Percentiles rank a stretch among this genome's conserved stretches.
Conservation (phyloP, 2,329 filamentous ascomycete species). For the Scedosporium apiospermum region DNA sequence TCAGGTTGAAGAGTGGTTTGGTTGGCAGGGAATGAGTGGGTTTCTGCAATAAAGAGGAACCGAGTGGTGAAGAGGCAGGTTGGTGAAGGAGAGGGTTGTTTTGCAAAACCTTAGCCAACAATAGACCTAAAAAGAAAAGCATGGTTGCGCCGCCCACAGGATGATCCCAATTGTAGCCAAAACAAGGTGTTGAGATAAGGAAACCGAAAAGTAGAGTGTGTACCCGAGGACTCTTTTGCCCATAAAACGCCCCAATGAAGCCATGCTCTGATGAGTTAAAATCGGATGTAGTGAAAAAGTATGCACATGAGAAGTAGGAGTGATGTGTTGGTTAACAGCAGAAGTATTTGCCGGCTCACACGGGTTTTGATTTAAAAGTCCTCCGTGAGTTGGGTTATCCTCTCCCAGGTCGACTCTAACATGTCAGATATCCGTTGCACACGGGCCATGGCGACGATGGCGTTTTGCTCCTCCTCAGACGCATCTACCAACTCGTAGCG, state of each 20-base stretch:
- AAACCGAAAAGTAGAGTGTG: slow-evolving; percentile 1
- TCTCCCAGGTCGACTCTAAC: slow-evolving; percentile 9
- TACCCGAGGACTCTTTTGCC: not conserved
- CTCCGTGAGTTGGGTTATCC: slow-evolving; percentile 6
- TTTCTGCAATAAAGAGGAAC: not conserved
- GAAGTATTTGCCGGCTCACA: not conserved
- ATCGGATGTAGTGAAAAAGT: not conserved
- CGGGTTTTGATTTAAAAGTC: not conserved
- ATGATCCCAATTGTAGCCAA: not conserved
- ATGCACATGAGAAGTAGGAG: not conserved
- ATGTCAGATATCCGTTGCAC: slow-evolving; percentile 37
- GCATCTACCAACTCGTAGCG: slow-evolving; percentile 56
- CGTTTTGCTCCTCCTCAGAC: slow-evolving; percentile 35
- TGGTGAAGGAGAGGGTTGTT: not conserved
- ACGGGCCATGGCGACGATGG: slow-evolving; percentile 35
- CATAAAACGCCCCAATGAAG: not conserved
- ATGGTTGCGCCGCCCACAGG: not conserved
- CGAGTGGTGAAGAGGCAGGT: not conserved
- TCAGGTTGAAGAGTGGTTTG: not conserved
- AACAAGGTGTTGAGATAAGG: not conserved
- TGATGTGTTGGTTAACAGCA: not conserved
- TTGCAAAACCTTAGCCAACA: too few relatives aligned
- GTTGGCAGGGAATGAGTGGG: not conserved
- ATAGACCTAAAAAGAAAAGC: slow-evolving; percentile 4
- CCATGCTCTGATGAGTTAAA: not conserved